Evolutionary conservation across 2,329 filamentous ascomycete genomes (phyloP), one percentile per base, ranked within the genome.

Genomic region (Pseudopithomyces chartarum): DNA sequence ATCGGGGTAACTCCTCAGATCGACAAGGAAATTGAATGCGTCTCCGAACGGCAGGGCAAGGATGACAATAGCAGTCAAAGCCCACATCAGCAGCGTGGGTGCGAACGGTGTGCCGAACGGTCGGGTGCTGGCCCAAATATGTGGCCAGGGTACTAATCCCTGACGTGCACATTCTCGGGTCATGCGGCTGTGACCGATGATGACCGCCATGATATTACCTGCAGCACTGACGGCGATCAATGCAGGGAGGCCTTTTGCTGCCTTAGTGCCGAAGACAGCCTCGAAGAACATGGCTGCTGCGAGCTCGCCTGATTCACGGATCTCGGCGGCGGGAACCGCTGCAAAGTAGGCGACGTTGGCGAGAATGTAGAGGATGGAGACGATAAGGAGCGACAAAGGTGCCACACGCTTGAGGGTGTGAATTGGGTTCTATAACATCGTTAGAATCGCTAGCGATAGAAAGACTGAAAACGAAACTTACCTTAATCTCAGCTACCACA

Each of bases 71-170:
- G 43, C 47, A 0, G 69, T 72, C 46, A 71, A 50, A 1, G 49
- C 47, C 69, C 68, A 71, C 50, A 70, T 72, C 1, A 70, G 55
- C 2, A 81, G 51, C 57, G 87, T 87, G 0, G 86, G 85, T 0
- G 84, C 85, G 0, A 87, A 64, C 0, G 86, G 85, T 0, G 87
- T 89, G 1, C 85, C 86, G 55, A 88, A 88, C 0, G 86, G 87
- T 54, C 79, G 80, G 0, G 86, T 88, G 0, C 83, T 85, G 0
- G 84, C 85, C 86, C 86, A 89, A 58, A 88, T 84, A 32, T 70
- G 63, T 2, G 68, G 66, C 58, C 60, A 73, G 1, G 68, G 69
- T 39, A 71, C 57, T 1, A 73, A 32, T 22, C 67, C 70, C 50
- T 73, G 67, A 6, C 69, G 61, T 5, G 62, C 71, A 22, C 63